Evolutionary conservation across 1,284 basidiomycete genomes (phyloP), one percentile per base, ranked within the genome.

Genomic region (Laetiporus sulphureus): DNA sequence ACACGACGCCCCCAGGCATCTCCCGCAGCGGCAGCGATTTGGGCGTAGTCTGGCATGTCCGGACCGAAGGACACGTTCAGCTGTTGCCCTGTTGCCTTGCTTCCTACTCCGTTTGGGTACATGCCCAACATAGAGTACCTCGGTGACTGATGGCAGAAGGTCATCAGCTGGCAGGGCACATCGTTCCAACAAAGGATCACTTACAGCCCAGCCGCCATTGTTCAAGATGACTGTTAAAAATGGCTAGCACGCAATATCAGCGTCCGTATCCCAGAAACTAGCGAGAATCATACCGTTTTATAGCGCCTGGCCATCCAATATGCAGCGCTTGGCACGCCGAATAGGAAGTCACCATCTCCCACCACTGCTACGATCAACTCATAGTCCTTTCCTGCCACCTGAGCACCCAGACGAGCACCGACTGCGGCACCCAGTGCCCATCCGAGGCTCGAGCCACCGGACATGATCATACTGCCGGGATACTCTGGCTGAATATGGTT

Each of bases 241-340:
- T 1, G 83, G 83, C 80, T 83, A 25, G 27, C 11, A 38, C 15
- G 25, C 32, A 31, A 25, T 25, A 20, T 7, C 21, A n/a, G n/a
- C n/a, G n/a, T n/a, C n/a, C n/a, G n/a, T n/a, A n/a, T 6, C 29
- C 29, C 34, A 12, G 5, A 18, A 13, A 25, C n/a, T 10, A 32
- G 24, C 8, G 31, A 15, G 20, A 32, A 7, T 21, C 27, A 60
- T 43, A 82, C 80, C 24, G 82, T 78, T 20, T 77, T 63, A 56
- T 85, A 84, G 40, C 69, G 67, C 48, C 73, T 69, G 0, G 82
- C 79, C 59, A 86, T 81, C 83, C 82, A 84, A 56, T 72, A 85
- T 1, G 72, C 73, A 2, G 78, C 73, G 24, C 73, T 68, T 0
- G 83, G 83, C 0, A 83, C 73, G 1, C 77, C 69, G 55, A 85